A percentile compares a stretch with the other conserved stretches of the same genome.
Evolutionary conservation across 2,329 filamentous ascomycete species (phyloP).

Genomic region (Pyrenophora graminea): DNA sequence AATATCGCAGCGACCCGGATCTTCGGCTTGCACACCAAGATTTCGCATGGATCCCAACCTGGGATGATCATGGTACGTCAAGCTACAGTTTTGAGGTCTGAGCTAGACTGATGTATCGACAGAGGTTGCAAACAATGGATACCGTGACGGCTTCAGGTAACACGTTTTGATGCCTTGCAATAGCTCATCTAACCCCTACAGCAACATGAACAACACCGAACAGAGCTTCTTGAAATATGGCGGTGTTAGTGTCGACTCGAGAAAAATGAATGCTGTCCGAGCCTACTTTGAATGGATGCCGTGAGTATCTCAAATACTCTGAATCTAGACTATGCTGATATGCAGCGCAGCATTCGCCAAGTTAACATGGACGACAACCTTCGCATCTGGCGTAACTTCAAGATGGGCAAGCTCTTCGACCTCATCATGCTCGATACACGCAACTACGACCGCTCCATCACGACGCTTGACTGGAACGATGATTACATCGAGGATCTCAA

Average conservation of each 20-base stretch:
- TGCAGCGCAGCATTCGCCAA: slow-evolving; percentile 44
- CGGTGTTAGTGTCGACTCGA: slow-evolving; percentile 48
- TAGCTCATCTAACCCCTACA: neutral
- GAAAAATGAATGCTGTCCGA: slow-evolving; percentile 54
- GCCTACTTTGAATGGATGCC: slow-evolving; percentile 55
- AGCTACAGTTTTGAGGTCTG: neutral
- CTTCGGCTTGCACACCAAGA: slow-evolving; percentile 47
- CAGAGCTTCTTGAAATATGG: slow-evolving; percentile 47
- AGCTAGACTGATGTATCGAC: slow-evolving; percentile 13
- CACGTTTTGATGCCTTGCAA: too few species aligned
- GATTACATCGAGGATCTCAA: slow-evolving; percentile 63
- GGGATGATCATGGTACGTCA: slow-evolving; percentile 47
- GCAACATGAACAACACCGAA: slow-evolving; percentile 51
- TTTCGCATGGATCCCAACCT: slow-evolving; percentile 51
- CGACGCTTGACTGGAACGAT: slow-evolving; percentile 53
- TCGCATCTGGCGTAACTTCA: slow-evolving; percentile 49
- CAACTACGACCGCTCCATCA: slow-evolving; percentile 47
- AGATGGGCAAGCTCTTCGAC: slow-evolving; percentile 48
- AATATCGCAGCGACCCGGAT: slow-evolving; percentile 49
- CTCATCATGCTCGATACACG: slow-evolving; percentile 50
- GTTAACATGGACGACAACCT: slow-evolving; percentile 53
- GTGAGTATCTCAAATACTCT: slow-evolving; percentile 18
- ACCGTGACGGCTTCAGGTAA: slow-evolving; percentile 44
- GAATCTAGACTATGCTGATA: slow-evolving; percentile 51
- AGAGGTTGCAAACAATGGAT: slow-evolving; percentile 51